Evolutionary conservation across 176 grass and related monocot species (phyloP).

Genomic region (Musa acuminata): DNA sequence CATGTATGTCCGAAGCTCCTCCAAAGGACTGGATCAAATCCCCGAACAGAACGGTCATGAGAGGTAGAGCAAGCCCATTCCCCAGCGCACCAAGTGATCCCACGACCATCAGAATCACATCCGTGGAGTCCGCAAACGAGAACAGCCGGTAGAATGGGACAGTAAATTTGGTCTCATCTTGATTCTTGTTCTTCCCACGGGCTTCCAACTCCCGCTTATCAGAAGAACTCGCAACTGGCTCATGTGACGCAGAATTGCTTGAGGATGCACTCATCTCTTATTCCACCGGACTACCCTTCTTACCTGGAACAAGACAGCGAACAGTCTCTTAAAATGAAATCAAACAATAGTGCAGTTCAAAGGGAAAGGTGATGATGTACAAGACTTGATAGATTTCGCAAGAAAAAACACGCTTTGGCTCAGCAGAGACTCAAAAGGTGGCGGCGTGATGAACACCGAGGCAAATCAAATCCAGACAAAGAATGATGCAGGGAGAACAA

Average conservation of each 20-base stretch:
- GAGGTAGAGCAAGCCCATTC: slow-evolving; percentile 71
- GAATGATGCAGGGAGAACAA: too few relatives aligned
- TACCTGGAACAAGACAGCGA: too few relatives aligned
- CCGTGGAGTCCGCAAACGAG: slow-evolving; percentile 70
- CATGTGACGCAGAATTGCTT: background rate
- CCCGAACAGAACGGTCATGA: slow-evolving; percentile 95
- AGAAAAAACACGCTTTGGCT: too few relatives aligned
- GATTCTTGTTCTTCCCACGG: slow-evolving; percentile 5
- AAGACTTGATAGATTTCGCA: too few relatives aligned
- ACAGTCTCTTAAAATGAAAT: too few relatives aligned
- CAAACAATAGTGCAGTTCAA: too few relatives aligned
- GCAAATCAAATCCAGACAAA: too few relatives aligned
- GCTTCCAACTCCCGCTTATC: slow-evolving; percentile 7
- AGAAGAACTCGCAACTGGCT: background rate
- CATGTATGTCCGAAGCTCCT: slow-evolving; percentile 44
- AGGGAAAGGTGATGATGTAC: too few relatives aligned
- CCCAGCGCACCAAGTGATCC: slow-evolving; percentile 65
- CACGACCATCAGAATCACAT: slow-evolving; percentile 54
- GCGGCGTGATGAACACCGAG: too few relatives aligned
- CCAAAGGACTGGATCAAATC: slow-evolving; percentile 76
- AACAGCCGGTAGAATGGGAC: slow-evolving; percentile 92
- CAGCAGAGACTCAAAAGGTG: too few relatives aligned
- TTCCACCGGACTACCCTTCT: too few relatives aligned
- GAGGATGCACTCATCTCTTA: too few relatives aligned
- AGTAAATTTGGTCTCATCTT: slow-evolving; percentile 22